phyloP scores from a whole-genome alignment of 306 rosid species.

The Senna siamea region DNA sequence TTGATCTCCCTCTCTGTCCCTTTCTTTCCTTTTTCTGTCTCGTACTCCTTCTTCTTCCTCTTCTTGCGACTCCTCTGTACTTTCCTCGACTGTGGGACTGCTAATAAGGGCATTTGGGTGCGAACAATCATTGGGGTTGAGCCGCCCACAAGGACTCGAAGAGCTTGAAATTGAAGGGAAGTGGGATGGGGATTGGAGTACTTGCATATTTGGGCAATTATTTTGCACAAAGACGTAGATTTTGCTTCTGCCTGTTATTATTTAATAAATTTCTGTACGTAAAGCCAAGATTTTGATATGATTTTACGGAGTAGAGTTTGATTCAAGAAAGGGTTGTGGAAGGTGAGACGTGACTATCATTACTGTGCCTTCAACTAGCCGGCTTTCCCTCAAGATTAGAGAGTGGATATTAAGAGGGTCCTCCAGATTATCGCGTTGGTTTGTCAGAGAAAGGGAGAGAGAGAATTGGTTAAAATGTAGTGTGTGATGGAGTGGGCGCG shows the following conservation, averaged over 20 bases:
- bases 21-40: slow-evolving; percentile 56
- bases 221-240: no score
- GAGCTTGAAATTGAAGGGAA: slow-evolving; percentile 93
- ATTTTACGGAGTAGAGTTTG: slow-evolving; percentile 66
- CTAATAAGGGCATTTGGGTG: slow-evolving; percentile 60
- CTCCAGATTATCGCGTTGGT: no score
- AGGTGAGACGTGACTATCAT: slow-evolving; percentile 74
- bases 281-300: slow-evolving; percentile 48
- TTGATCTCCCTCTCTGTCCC: slow-evolving; percentile 79
- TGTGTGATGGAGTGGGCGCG: no score
- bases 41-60: slow-evolving; percentile 33
- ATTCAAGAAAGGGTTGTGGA: slow-evolving; percentile 74
- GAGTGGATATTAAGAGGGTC: slow-evolving; percentile 1
- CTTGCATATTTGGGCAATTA: slow-evolving; percentile 62
- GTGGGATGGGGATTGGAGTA: slow-evolving; percentile 71
- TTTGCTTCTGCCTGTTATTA: slow-evolving; percentile 13
- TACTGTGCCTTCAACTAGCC: slow-evolving; percentile 41
- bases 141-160: slow-evolving; percentile 49
- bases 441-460: not conserved
- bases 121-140: slow-evolving; percentile 57
- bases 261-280: not conserved
- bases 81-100: no score
- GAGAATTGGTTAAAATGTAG: no score
- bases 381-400: slow-evolving; percentile 31
- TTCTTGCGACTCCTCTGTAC: slow-evolving; percentile 36